Evolutionary conservation across 2,329 filamentous ascomycete genomes (phyloP).

Genomic region (Diaporthe citri): DNA sequence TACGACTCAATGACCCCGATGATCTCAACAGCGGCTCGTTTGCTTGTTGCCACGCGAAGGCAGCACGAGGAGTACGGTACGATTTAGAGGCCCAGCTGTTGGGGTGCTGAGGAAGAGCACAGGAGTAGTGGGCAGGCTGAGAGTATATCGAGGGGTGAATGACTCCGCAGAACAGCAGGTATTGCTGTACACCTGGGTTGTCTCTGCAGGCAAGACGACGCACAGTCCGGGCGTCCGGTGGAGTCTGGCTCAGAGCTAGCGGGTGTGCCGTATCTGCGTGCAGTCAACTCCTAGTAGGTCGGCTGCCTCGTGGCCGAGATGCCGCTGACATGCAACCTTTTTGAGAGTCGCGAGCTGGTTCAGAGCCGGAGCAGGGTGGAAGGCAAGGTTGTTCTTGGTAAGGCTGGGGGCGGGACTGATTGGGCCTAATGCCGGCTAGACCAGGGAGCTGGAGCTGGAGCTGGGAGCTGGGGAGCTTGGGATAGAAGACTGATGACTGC

Average conservation of each 20-base stretch:
- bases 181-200: not conserved
- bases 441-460: slow-evolving; percentile 20
- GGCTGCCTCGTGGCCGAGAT: slow-evolving; percentile 3
- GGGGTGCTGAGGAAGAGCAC: not conserved
- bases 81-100: not conserved
- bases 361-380: not conserved
- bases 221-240: not conserved
- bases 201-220: not conserved
- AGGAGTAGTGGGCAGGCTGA: slow-evolving; percentile 20
- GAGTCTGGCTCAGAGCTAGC: not conserved
- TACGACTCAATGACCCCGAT: not conserved
- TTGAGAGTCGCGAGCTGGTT: not conserved
- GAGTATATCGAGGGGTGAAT: not conserved
- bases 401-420: slow-evolving; percentile 16
- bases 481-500: not conserved
- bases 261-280: not conserved
- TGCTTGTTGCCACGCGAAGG: not conserved
- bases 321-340: slow-evolving; percentile 3
- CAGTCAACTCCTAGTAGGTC: not conserved
- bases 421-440: not conserved
- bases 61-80: not conserved
- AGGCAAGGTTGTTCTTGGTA: slow-evolving; percentile 21
- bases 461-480: slow-evolving; percentile 4
- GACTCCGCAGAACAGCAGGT: slow-evolving; percentile 23
- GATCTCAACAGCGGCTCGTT: not conserved